Conservation (phyloP, 78 protist species). For the Creolimax fragrantissima region DNA sequence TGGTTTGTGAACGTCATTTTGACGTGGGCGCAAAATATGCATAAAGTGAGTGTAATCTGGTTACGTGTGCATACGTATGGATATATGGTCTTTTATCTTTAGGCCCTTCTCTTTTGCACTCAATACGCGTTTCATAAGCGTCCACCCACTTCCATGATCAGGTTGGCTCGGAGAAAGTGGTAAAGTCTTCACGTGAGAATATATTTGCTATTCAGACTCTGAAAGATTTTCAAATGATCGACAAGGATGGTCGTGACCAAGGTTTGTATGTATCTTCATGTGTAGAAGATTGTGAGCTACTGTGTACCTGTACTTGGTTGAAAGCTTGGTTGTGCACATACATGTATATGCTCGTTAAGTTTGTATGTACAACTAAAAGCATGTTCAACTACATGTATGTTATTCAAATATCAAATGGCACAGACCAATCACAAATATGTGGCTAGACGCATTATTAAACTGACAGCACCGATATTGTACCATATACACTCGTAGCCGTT, state of each 20-base stretch:
- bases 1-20: too few species aligned
- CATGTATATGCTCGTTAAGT: background rate
- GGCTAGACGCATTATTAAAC: background rate
- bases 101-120: background rate
- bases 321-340: background rate
- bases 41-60: too few species aligned
- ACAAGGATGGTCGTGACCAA: constrained; percentile 13
- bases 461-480: too few species aligned
- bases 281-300: background rate
- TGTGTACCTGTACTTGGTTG: background rate
- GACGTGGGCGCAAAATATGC: too few species aligned
- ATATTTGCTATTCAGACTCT: background rate
- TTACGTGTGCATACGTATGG: too few species aligned
- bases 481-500: background rate
- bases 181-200: background rate
- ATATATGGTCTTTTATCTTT: too few species aligned
- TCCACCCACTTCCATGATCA: too few species aligned
- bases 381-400: background rate
- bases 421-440: too few species aligned
- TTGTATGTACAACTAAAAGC: background rate
- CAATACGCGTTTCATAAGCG: background rate
- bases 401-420: background rate
- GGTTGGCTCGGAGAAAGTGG: constrained; percentile 11
- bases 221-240: constrained; percentile 17
- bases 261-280: constrained; percentile 8